Evolutionary conservation across 2,329 filamentous ascomycete species (phyloP).

Genomic region (Xylaria hypoxylon): DNA sequence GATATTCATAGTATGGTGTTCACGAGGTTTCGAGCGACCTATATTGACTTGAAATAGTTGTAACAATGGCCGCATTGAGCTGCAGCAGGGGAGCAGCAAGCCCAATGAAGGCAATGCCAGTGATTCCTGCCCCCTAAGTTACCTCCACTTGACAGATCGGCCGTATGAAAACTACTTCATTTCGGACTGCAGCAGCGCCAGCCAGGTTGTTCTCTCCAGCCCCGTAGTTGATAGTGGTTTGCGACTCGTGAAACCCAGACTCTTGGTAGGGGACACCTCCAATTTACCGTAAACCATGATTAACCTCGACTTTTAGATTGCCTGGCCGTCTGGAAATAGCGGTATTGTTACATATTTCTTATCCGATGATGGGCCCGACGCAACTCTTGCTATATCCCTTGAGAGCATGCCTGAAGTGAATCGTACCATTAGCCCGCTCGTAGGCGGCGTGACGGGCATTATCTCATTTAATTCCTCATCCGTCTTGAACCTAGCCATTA

Average conservation of each 20-base stretch:
- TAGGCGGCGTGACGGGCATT: slow-evolving; percentile 65
- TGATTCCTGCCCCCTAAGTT: slow-evolving; percentile 37
- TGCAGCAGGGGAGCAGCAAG: slow-evolving; percentile 28
- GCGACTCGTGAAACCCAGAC: slow-evolving; percentile 65
- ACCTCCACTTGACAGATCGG: slow-evolving; percentile 61
- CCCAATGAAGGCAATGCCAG: slow-evolving; percentile 8
- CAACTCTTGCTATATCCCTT: slow-evolving; percentile 64
- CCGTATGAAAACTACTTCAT: slow-evolving; percentile 75
- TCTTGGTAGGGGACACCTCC: slow-evolving; percentile 54
- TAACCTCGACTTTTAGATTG: slow-evolving; percentile 47
- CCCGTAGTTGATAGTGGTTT: slow-evolving; percentile 66
- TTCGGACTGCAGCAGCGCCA: slow-evolving; percentile 70
- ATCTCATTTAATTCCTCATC: slow-evolving; percentile 70
- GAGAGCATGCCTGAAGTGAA: slow-evolving; percentile 61
- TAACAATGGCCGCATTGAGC: slow-evolving; percentile 27
- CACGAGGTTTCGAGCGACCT: neutral
- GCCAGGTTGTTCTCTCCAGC: slow-evolving; percentile 71
- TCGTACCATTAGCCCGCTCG: slow-evolving; percentile 59
- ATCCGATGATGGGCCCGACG: slow-evolving; percentile 64
- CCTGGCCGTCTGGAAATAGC: slow-evolving; percentile 75
- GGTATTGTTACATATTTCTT: slow-evolving; percentile 68
- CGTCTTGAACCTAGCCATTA: slow-evolving; percentile 64
- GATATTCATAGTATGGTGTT: slow-evolving; percentile 43
- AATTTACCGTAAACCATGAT: neutral
- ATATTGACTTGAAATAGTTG: slow-evolving; percentile 23